Evolutionary conservation across 108 stramenopile species (phyloP).

Genomic region (Cylindrotheca fusiformis): DNA sequence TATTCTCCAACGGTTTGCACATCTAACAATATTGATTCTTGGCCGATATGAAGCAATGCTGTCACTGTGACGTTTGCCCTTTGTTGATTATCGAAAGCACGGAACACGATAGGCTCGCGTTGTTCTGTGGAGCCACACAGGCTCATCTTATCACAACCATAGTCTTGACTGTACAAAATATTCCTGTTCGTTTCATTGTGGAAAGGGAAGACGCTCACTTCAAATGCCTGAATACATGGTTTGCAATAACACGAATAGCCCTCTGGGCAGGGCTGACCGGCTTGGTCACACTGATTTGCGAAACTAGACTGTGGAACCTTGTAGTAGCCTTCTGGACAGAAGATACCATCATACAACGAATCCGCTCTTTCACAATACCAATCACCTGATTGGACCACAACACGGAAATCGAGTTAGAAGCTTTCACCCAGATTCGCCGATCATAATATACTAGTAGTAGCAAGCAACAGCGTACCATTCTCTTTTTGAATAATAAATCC

Average conservation of each 20-base stretch:
- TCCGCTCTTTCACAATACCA: conserved; percentile 14
- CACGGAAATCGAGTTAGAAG: too few species aligned
- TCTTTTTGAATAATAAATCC: conserved; percentile 21
- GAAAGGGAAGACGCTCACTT: conserved; percentile 3
- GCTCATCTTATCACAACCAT: conserved; percentile 29
- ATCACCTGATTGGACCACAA: too few species aligned
- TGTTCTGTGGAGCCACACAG: conserved; percentile 21
- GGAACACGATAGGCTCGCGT: conserved; percentile 1
- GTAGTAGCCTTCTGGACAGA: conserved; percentile 30
- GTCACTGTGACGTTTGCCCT: not conserved
- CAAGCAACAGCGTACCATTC: not conserved
- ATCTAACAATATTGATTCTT: not conserved
- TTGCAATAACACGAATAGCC: not conserved
- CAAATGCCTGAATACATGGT: not conserved
- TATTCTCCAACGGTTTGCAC: conserved; percentile 1
- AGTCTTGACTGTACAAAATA: not conserved
- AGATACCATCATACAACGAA: conserved; percentile 25
- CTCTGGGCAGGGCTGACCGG: conserved; percentile 14
- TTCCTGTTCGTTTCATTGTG: not conserved
- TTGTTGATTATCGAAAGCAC: conserved; percentile 16
- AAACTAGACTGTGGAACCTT: conserved; percentile 1
- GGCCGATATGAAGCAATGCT: conserved; percentile 1
- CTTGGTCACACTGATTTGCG: conserved; percentile 9
- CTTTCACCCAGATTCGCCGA: too few species aligned
- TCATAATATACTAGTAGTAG: too few species aligned